Evolutionary conservation across 2,329 filamentous ascomycete species (phyloP), one percentile per base, ranked within the genome.

Genomic region (Fonsecaea erecta): DNA sequence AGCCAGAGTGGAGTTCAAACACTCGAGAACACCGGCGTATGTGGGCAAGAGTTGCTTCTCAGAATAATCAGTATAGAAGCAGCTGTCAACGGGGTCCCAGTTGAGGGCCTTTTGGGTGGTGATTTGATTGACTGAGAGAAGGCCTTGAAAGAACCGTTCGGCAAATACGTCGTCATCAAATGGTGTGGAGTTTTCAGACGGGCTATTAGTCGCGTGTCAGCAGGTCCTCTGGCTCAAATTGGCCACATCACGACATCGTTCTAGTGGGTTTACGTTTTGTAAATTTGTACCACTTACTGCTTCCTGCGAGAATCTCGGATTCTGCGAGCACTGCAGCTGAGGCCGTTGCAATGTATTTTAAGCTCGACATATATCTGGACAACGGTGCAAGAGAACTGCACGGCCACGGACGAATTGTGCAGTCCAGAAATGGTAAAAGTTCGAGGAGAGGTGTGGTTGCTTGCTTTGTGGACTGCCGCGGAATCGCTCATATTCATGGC

Each of bases 81-180:
- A n/a, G 16, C 18, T 16, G 14, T 40, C 37, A 5, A 40, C 37
- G 0, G 14, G 4, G 8, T n/a, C 16, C 37, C 37, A 40, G 18
- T n/a, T n/a, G 14, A 40, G 14, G 5, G 37, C 37, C 4, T n/a
- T 5, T n/a, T n/a, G 3, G 16, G 24, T 35, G 48, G 26, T 51
- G 1, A 30, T 24, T 46, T 40, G 37, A n/a, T 32, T n/a, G 55
- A 26, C 5, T 55, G 35, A 16, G 52, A 34, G n/a, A 62, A 34
- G 26, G 52, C 26, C n/a, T n/a, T 34, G 28, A 40, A 65, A 61
- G 37, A 65, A 65, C n/a, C 55, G 52, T 11, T n/a, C 52, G 12
- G 63, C 57, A 37, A 65, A 65, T 2, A 26, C 16, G 34, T 65
- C 63, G 35, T 65, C 63, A 43, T 65, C 57, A 40, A 65, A 65